Evolutionary conservation across 2,329 filamentous ascomycete genomes (phyloP), one percentile per base, ranked within the genome.

Genomic region (Cytospora piceae): DNA sequence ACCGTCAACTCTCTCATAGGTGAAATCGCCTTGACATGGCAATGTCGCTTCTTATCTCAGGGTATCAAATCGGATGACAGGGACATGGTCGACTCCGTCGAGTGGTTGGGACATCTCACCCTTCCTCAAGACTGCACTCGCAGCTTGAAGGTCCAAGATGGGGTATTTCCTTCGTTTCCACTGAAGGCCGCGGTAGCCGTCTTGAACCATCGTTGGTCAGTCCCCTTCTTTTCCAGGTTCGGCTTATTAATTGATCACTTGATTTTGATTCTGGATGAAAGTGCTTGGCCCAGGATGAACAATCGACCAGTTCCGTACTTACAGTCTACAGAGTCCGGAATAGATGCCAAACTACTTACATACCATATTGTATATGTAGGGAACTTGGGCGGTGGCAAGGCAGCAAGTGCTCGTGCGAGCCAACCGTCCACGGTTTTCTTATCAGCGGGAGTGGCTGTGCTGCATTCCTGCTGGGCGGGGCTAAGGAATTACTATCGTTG

Each of bases 1-100:
- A 0, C 76, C 76, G 0, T 78, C 75, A 46, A 49, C 39, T 61
- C 61, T 70, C 29, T 76, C 75, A 61, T 78, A 75, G 29, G 77
- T 61, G 65, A 73, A 74, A 12, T 71, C 69, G 55, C 77, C 76
- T 56, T 77, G 74, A 57, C 73, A 76, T 2, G 74, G 73, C 5
- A 17, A 14, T 8, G 59, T 32, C 8, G 59, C 59, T 39, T 61
- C 59, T 6, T 54, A 22, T 24, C 49, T 61, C 51, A 61, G 20
- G 11, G 15, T 61, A 1, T 61, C 49, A 22, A 54, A 42, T 24
- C 49, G 59, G 15, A 27, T 42, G 7, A 61, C 15, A 8, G 49
- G 59, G 20, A 54, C 59, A 42, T 49, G 34, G 8, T 51, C 59
- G 4, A 4, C 2, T 1, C 31, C 51, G 6, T n/a, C 49, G 9